Evolutionary conservation across 2,329 filamentous ascomycete genomes (phyloP), one percentile per base, ranked within the genome.

Genomic region (Lizonia empirigonia): DNA sequence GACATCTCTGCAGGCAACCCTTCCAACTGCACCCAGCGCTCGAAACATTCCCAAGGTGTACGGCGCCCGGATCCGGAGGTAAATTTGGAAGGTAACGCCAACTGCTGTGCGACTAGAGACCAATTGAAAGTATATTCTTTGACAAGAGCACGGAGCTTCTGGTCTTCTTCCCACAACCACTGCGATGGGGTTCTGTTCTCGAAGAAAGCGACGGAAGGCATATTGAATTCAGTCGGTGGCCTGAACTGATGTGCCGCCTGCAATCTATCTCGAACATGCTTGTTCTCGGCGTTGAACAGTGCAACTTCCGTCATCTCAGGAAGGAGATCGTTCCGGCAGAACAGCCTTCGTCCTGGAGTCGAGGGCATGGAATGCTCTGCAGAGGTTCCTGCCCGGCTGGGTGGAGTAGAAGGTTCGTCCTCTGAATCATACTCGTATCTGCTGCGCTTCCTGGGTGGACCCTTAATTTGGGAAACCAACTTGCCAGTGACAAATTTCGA

Each of bases 11-110:
- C 85, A 4, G 94, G 93, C 29, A 97, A 79, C 1, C 92, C 91
- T 75, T 97, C 94, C 10, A 97, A 78, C 61, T 89, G 87, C 46
- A 97, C 89, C 93, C 93, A 99, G 34, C 94, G 85, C 74, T 99
- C 94, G 64, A 99, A 99, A 70, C 94, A 99, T 76, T 99, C 94
- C 94, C 94, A 99, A 0, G 93, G 91, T 2, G 93, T 97, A 38
- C 94, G 85, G 55, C 94, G 84, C 70, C 97, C 93, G 9, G 91
- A 86, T 1, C 90, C 91, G 16, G 92, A 93, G n/a, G 85, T 82
- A 67, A 91, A 95, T 12, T 86, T 71, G 0, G 91, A 95, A 44
- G 85, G 85, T 13, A 88, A 82, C 1, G 85, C 82, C 44, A 97
- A 78, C 53, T 93, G 87, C 62, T 85, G 89, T 1, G 92, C 90